phyloP scores from a whole-genome alignment of 345 rosid species.

The Xanthoceras sorbifolium region DNA sequence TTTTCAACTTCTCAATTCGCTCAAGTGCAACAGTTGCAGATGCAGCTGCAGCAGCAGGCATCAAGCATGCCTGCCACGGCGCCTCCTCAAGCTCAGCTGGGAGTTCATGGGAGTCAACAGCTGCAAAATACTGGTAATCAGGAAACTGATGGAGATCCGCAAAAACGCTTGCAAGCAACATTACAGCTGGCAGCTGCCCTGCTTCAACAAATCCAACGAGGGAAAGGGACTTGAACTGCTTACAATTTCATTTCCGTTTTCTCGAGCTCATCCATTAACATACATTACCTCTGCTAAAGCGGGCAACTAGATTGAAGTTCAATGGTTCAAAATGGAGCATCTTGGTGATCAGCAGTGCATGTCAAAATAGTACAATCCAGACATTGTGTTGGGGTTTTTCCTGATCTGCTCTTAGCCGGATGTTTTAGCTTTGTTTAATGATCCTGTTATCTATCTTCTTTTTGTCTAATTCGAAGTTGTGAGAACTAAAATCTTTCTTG shows the following conservation, averaged over 20 bases:
- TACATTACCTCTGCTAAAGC: background rate
- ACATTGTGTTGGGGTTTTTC: background rate
- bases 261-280: background rate
- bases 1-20: conserved; percentile 44
- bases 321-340: background rate
- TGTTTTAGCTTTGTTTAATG: background rate
- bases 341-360: background rate
- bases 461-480: background rate
- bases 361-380: no score
- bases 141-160: conserved; percentile 73
- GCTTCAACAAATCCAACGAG: conserved; percentile 93
- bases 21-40: conserved; percentile 56
- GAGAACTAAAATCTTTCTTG: background rate
- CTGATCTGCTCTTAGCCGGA: background rate
- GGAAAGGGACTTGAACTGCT: conserved; percentile 53
- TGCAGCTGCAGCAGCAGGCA: conserved; percentile 36
- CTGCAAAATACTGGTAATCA: conserved; percentile 38
- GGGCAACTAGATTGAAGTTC: background rate
- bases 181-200: conserved; percentile 92
- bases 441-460: background rate
- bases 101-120: conserved; percentile 38
- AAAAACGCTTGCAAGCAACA: conserved; percentile 90
- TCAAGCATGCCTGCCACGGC: conserved; percentile 25
- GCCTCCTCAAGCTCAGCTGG: conserved; percentile 35
- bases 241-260: background rate